Evolutionary conservation across 768 basidiomycete genomes (phyloP).

Genomic region (Tulasnella sp.): DNA sequence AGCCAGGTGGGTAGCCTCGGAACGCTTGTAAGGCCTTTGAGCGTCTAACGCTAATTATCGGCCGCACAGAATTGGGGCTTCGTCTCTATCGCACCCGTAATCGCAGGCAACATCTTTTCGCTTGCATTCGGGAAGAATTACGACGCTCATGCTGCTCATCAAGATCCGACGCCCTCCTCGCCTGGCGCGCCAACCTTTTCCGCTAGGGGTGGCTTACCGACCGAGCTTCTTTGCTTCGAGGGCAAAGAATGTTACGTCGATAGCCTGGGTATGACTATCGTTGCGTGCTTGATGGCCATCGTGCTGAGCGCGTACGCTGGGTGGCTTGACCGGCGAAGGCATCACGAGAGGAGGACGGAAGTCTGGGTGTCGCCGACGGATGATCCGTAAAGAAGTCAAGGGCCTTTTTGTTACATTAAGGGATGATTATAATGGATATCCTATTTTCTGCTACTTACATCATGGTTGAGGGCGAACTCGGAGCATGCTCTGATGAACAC

Average conservation of each 20-base stretch:
- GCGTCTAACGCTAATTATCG: background rate
- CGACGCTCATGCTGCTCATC: conserved; percentile 52
- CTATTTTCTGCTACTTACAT: background rate
- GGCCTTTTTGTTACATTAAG: background rate
- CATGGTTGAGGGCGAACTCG: background rate
- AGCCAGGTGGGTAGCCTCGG: background rate
- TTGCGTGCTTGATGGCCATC: conserved; percentile 22
- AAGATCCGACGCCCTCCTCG: background rate
- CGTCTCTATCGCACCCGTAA: conserved; percentile 55
- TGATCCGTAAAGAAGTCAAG: background rate
- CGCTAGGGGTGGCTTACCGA: conserved; percentile 13
- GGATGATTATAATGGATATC: background rate
- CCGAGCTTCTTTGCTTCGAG: conserved; percentile 20
- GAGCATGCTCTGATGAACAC: background rate
- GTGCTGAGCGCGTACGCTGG: conserved; percentile 18
- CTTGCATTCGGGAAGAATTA: conserved; percentile 72
- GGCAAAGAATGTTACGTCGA: conserved; percentile 22
- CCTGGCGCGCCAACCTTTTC: background rate
- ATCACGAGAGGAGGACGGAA: background rate
- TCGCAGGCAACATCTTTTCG: conserved; percentile 80
- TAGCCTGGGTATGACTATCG: conserved; percentile 23
- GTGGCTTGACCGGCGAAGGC: conserved; percentile 11
- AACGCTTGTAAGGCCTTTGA: background rate
- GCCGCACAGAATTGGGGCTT: conserved; percentile 75
- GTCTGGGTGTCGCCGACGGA: background rate